Conservation (phyloP, 495 filamentous ascomycete species). For the Trichoderma virens region DNA sequence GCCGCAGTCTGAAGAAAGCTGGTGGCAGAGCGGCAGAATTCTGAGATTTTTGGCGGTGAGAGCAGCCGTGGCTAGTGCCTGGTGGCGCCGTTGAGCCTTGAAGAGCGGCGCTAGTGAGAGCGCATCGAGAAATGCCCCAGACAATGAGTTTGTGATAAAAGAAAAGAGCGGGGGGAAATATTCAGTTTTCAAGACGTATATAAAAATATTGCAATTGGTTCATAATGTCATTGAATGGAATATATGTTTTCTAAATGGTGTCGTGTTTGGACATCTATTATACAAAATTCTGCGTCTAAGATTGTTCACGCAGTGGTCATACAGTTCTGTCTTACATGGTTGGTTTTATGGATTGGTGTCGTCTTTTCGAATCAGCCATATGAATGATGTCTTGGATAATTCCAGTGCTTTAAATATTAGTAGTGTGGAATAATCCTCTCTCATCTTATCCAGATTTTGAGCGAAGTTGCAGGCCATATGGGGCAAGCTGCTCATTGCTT, state of each 20-base stretch:
- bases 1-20: background rate
- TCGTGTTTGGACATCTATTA: background rate
- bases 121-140: too few relatives aligned
- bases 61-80: background rate
- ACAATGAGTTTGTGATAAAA: too few relatives aligned
- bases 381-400: background rate
- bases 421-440: background rate
- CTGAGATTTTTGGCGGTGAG: conserved; percentile 3
- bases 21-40: conserved; percentile 8
- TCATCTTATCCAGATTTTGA: background rate
- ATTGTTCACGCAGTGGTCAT: background rate
- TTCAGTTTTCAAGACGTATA: too few relatives aligned
- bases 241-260: background rate
- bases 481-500: conserved; percentile 53
- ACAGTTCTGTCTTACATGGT: background rate
- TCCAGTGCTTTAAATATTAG: background rate
- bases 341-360: too few relatives aligned
- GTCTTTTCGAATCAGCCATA: too few relatives aligned
- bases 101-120: background rate
- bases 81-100: background rate
- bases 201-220: background rate
- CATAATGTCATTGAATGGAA: background rate
- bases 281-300: background rate
- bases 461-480: conserved; percentile 55
- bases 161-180: background rate